A percentile compares a stretch with the other conserved stretches of the same genome.
phyloP scores from a whole-genome alignment of 306 rosid species.

The Trifolium pratense region DNA sequence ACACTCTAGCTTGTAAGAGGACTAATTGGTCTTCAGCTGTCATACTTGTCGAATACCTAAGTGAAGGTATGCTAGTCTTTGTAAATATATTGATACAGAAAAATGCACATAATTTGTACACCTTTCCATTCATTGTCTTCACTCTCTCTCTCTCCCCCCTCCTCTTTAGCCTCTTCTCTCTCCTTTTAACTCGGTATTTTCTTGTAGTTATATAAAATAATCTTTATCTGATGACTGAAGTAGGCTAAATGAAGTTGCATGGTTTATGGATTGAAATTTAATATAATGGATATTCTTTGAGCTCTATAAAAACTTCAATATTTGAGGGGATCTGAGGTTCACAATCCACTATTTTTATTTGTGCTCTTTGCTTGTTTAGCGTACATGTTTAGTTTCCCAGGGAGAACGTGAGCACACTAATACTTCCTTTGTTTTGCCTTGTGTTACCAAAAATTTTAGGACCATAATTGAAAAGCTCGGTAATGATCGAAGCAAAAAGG shows the following conservation, averaged over 20 bases:
- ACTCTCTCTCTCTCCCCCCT: not conserved
- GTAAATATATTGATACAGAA: not conserved
- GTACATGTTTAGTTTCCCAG: slow-evolving; percentile 2
- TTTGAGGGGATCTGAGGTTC: slow-evolving; percentile 28
- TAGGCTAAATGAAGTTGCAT: slow-evolving; percentile 16
- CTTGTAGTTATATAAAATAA: not conserved
- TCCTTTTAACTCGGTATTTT: not conserved
- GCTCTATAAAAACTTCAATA: not conserved
- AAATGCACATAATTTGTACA: not conserved
- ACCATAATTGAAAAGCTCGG: slow-evolving; percentile 78
- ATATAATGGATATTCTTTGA: slow-evolving; percentile 28
- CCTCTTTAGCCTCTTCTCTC: not conserved
- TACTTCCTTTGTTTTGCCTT: slow-evolving; percentile 34
- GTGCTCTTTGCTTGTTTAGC: slow-evolving; percentile 34
- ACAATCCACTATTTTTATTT: slow-evolving; percentile 16
- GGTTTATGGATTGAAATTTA: slow-evolving; percentile 6
- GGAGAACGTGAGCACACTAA: slow-evolving; percentile 39
- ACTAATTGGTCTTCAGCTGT: slow-evolving; percentile 19
- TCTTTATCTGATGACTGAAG: slow-evolving; percentile 8
- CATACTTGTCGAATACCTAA: slow-evolving; percentile 18
- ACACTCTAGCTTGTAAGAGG: slow-evolving; percentile 14
- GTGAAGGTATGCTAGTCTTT: slow-evolving; percentile 9
- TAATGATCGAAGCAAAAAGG: slow-evolving; percentile 63
- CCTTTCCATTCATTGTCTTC: slow-evolving; percentile 24
- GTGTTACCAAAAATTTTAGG: slow-evolving; percentile 51